Percentiles rank a stretch among this genome's conserved stretches.
Conservation (phyloP, 2,329 filamentous ascomycete species). For the Diaporthe citrichinensis region DNA sequence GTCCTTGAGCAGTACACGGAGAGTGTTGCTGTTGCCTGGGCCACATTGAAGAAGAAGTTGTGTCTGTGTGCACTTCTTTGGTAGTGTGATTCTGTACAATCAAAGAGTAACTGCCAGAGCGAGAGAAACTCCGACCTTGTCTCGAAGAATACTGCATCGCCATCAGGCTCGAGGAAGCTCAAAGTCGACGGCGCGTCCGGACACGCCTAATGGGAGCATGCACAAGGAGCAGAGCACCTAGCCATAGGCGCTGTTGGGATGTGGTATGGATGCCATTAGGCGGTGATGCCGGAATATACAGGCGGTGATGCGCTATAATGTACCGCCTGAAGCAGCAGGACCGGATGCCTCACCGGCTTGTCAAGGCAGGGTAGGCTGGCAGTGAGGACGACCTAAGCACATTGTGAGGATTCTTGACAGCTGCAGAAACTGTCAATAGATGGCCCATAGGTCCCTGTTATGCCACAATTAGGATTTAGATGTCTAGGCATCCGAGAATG, state of each 20-base stretch:
- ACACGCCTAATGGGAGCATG: no score
- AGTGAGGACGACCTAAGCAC: no score
- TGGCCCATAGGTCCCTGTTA: fast-evolving
- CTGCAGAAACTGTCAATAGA: fast-evolving
- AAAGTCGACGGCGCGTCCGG: not conserved
- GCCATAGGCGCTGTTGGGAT: not conserved
- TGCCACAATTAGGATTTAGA: fast-evolving
- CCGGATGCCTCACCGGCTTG: no score
- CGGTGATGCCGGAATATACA: not conserved
- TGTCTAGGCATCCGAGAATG: no score
- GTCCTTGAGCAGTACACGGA: no score
- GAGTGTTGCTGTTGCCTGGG: no score
- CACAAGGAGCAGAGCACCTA: not conserved
- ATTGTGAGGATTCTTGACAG: not conserved
- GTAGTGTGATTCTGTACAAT: no score
- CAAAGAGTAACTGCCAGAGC: no score
- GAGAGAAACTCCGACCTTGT: not conserved
- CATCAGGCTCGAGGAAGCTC: not conserved
- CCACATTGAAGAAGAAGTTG: no score
- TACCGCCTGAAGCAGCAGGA: not conserved
- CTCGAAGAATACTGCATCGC: no score
- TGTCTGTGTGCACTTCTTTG: no score
- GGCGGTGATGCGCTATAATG: not conserved
- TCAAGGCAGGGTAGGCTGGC: not conserved
- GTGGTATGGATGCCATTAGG: not conserved